A percentile compares a stretch with the other conserved stretches of the same genome.
Evolutionary conservation across 768 basidiomycete genomes (phyloP).

Genomic region (Russula ochroleuca): DNA sequence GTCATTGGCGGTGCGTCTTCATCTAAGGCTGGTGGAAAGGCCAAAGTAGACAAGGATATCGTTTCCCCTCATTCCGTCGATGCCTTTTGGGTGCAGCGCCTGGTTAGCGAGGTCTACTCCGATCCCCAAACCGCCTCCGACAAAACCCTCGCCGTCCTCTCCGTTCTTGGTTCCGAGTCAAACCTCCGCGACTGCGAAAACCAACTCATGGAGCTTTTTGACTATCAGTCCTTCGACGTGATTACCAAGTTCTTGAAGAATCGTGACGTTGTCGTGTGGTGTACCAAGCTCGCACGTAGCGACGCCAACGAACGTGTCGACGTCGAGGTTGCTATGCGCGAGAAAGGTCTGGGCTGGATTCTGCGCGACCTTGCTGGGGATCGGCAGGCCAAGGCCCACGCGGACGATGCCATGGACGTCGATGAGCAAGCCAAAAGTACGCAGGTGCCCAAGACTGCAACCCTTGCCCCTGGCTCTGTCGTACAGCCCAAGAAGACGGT

Average conservation of each 20-base stretch:
- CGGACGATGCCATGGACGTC: slow-evolving; percentile 71
- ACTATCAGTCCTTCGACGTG: slow-evolving; percentile 86
- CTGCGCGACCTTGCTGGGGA: slow-evolving; percentile 83
- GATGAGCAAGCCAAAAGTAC: slow-evolving; percentile 50
- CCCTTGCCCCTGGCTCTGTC: slow-evolving; percentile 80
- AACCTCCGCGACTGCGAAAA: slow-evolving; percentile 92
- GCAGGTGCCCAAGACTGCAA: slow-evolving; percentile 73
- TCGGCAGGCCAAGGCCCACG: slow-evolving; percentile 52
- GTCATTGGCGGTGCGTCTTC: slow-evolving; percentile 72
- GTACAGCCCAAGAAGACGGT: slow-evolving; percentile 81
- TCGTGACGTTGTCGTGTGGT: slow-evolving; percentile 95
- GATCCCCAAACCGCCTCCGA: slow-evolving; percentile 93
- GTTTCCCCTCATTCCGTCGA: slow-evolving; percentile 91
- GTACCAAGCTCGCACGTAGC: slow-evolving; percentile 89
- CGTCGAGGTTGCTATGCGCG: slow-evolving; percentile 96
- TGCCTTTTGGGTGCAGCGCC: slow-evolving; percentile 97
- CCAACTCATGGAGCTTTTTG: slow-evolving; percentile 93
- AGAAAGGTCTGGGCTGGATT: slow-evolving; percentile 97
- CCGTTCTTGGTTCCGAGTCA: slow-evolving; percentile 81
- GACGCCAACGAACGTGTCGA: slow-evolving; percentile 86
- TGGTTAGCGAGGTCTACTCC: slow-evolving; percentile 84
- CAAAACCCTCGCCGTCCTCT: slow-evolving; percentile 81
- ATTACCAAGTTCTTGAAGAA: slow-evolving; percentile 91
- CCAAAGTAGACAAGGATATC: slow-evolving; percentile 66
- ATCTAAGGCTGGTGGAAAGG: slow-evolving; percentile 40